Evolutionary conservation across 345 rosid species (phyloP).

Genomic region (Citrus inodora): DNA sequence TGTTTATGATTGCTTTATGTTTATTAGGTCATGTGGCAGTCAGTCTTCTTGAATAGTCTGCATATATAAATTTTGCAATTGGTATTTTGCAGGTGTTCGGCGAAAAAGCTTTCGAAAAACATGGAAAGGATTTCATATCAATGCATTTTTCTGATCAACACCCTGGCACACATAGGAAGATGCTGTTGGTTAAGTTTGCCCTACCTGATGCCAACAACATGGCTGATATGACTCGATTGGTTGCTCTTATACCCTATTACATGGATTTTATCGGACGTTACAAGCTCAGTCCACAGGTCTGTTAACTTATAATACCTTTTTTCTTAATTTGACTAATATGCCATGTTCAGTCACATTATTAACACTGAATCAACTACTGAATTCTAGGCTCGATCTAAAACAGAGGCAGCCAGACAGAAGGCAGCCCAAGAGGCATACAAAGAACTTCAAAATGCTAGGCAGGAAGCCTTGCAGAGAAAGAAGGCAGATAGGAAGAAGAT

Average conservation of each 20-base stretch:
- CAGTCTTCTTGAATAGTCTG: background rate
- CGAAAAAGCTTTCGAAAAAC: slow-evolving; percentile 75
- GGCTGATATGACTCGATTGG: slow-evolving; percentile 80
- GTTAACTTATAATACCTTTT: slow-evolving; percentile 3
- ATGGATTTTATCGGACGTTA: slow-evolving; percentile 89
- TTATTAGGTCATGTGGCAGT: background rate
- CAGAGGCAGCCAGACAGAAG: slow-evolving; percentile 71
- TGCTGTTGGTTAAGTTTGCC: slow-evolving; percentile 84
- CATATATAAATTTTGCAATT: background rate
- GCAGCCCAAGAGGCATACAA: slow-evolving; percentile 90
- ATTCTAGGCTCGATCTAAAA: slow-evolving; percentile 75
- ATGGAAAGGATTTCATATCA: slow-evolving; percentile 85
- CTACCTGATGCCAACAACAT: slow-evolving; percentile 75
- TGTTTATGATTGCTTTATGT: background rate
- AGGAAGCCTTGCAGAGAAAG: slow-evolving; percentile 89
- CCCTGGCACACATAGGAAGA: slow-evolving; percentile 70
- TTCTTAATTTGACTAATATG: background rate
- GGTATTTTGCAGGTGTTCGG: slow-evolving; percentile 70
- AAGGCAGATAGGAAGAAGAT: slow-evolving; percentile 76
- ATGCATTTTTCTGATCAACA: slow-evolving; percentile 96
- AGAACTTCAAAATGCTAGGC: slow-evolving; percentile 85
- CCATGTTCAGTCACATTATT: background rate
- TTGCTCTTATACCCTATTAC: slow-evolving; percentile 81
- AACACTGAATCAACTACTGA: background rate
- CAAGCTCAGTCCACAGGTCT: slow-evolving; percentile 89